Percentiles rank a stretch among this genome's conserved stretches.
phyloP scores from a whole-genome alignment of 257 asterid species.

The Mitragyna speciosa region DNA sequence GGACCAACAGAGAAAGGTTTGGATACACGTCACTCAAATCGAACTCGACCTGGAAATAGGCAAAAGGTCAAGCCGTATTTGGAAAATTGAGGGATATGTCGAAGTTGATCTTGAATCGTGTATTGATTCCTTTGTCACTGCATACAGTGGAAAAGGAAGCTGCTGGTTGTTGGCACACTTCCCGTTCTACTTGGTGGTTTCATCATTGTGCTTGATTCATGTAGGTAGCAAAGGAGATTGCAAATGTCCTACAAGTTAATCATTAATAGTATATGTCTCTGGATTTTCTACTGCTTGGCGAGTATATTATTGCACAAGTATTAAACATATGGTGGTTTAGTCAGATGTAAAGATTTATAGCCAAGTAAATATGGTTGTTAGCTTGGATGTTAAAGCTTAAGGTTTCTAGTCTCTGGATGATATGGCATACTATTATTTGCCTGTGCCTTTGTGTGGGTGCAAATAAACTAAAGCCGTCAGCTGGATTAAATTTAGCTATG shows the following conservation, averaged over 20 bases:
- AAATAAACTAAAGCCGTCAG: background rate
- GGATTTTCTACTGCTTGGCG: background rate
- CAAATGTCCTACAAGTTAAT: background rate
- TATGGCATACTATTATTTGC: background rate
- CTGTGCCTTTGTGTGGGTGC: background rate
- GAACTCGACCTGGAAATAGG: conserved; percentile 38
- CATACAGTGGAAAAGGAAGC: background rate
- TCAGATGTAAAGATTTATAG: background rate
- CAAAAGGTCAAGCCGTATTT: conserved; percentile 22
- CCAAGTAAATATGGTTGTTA: background rate
- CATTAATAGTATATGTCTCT: background rate
- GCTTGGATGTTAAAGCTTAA: background rate
- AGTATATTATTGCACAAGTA: background rate
- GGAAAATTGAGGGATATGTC: conserved; percentile 30
- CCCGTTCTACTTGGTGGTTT: background rate
- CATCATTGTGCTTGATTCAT: background rate
- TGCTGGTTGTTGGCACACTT: background rate
- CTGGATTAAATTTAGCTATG: background rate
- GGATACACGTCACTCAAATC: conserved; percentile 38
- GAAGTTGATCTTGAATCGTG: background rate
- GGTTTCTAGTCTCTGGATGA: background rate
- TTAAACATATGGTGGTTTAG: background rate
- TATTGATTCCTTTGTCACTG: background rate
- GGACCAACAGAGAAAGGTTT: conserved; percentile 30
- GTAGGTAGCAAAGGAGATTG: too few species aligned